Evolutionary conservation across 176 grass and related monocot genomes (phyloP).

Genomic region (Alopecurus myosuroides): DNA sequence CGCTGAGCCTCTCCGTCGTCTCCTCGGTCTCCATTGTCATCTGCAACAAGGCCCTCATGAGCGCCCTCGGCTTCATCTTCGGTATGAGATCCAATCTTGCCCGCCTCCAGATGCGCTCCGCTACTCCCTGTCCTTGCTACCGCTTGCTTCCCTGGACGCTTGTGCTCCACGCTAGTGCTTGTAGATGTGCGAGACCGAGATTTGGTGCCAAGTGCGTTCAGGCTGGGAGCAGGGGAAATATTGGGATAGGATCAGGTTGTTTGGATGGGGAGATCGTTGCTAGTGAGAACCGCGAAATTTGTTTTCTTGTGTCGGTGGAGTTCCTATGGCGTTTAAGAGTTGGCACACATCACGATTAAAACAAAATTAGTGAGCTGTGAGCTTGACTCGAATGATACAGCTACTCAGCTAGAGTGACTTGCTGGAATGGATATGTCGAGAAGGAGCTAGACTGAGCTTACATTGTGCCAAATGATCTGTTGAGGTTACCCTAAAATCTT

Average conservation of each 20-base stretch:
- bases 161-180: background rate
- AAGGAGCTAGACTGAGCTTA: conserved; percentile 2
- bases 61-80: conserved; percentile 91
- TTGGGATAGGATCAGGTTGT: background rate
- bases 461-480: background rate
- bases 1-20: conserved; percentile 85
- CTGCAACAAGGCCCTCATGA: conserved; percentile 99
- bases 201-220: background rate
- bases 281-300: background rate
- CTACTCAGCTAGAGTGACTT: background rate
- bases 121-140: background rate
- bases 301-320: background rate
- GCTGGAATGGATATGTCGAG: background rate
- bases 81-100: conserved; percentile 68
- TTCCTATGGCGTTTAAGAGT: background rate
- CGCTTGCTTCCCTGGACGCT: background rate
- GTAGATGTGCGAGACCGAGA: background rate
- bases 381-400: background rate
- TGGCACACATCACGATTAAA: background rate
- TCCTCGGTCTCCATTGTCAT: conserved; percentile 98
- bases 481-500: background rate
- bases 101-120: background rate
- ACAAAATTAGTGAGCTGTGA: conserved; percentile 6
- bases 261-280: background rate
- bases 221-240: background rate